A percentile compares a stretch with the other conserved stretches of the same genome.
These are phyloP conservation scores for Dryas alaskensis DNA, from an alignment of 306 rosid genomes.

Conservation along the genomic window DNA sequence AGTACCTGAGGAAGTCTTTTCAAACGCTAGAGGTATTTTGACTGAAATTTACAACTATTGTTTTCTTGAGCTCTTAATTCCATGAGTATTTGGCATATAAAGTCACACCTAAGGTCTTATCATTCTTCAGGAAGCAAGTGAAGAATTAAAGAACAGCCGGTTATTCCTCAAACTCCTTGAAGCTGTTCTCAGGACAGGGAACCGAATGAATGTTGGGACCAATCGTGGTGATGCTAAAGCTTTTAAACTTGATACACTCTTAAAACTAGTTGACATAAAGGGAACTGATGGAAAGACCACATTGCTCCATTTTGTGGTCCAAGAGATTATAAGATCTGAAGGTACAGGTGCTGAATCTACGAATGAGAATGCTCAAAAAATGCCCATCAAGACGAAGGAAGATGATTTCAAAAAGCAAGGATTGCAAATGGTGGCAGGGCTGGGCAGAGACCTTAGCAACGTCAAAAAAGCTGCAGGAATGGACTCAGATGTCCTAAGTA, in stretches of 20 bases:
- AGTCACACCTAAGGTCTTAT: slow-evolving; percentile 21
- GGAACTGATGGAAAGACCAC: slow-evolving; percentile 98
- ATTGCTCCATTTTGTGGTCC: slow-evolving; percentile 95
- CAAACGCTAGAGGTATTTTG: slow-evolving; percentile 78
- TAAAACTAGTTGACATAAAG: slow-evolving; percentile 89
- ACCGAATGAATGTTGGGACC: slow-evolving; percentile 97
- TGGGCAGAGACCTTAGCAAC: slow-evolving; percentile 77
- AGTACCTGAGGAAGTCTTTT: slow-evolving; percentile 79
- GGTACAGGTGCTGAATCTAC: slow-evolving; percentile 57
- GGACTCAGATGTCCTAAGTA: slow-evolving; percentile 93
- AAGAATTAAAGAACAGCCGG: slow-evolving; percentile 79
- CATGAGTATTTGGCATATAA: slow-evolving; percentile 24
- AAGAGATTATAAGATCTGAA: slow-evolving; percentile 94
- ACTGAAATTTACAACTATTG: slow-evolving; percentile 7
- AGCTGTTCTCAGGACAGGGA: slow-evolving; percentile 98
- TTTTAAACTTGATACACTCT: slow-evolving; percentile 86
- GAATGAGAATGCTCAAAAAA: slow-evolving; percentile 44
- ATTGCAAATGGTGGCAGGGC: slow-evolving; percentile 79
- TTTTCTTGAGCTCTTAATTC: slow-evolving; percentile 22
- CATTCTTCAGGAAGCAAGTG: slow-evolving; percentile 77
- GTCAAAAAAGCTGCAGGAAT: slow-evolving; percentile 94
- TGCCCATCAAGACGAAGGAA: slow-evolving; percentile 48
- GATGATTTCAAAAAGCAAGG: slow-evolving; percentile 86
- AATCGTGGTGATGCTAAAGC: slow-evolving; percentile 94
- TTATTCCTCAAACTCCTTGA: slow-evolving; percentile 93